phyloP scores from a whole-genome alignment of 345 rosid species.

The Luvunga scandens region DNA sequence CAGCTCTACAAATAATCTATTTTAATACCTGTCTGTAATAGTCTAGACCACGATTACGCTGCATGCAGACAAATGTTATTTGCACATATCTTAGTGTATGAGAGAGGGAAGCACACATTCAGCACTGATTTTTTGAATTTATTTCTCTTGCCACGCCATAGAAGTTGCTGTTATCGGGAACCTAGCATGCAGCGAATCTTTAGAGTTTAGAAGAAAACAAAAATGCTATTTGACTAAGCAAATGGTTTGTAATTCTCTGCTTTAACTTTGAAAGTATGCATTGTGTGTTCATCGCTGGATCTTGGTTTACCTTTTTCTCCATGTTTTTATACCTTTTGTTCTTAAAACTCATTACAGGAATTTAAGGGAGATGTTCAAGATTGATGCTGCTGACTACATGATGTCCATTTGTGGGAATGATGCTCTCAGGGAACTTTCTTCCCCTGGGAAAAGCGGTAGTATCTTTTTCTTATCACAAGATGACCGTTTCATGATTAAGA shows the following conservation, averaged over 20 bases:
- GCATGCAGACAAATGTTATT: neutral
- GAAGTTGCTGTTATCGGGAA: neutral
- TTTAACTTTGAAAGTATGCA: neutral
- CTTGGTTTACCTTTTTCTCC: conserved; percentile 9
- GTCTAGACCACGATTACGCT: neutral
- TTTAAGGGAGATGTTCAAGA: conserved; percentile 97
- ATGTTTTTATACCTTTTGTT: conserved; percentile 13
- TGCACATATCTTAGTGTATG: neutral
- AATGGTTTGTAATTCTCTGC: neutral
- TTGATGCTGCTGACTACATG: conserved; percentile 98
- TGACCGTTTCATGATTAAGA: conserved; percentile 97
- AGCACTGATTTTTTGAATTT: neutral
- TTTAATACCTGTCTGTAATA: neutral
- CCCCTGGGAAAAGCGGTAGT: conserved; percentile 98
- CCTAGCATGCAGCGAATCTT: neutral
- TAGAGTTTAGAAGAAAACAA: neutral
- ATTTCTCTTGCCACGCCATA: neutral
- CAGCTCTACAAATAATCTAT: neutral
- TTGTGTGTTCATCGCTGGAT: conserved; percentile 1
- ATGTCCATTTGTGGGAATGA: conserved; percentile 98
- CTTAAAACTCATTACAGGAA: conserved; percentile 51
- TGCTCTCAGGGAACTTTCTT: conserved; percentile 95
- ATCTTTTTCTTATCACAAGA: conserved; percentile 96
- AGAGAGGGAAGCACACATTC: neutral
- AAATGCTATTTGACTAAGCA: neutral